A percentile compares a stretch with the other conserved stretches of the same genome.
phyloP scores from a whole-genome alignment of 306 rosid genomes.

The Pterocarpus macrocarpus region DNA sequence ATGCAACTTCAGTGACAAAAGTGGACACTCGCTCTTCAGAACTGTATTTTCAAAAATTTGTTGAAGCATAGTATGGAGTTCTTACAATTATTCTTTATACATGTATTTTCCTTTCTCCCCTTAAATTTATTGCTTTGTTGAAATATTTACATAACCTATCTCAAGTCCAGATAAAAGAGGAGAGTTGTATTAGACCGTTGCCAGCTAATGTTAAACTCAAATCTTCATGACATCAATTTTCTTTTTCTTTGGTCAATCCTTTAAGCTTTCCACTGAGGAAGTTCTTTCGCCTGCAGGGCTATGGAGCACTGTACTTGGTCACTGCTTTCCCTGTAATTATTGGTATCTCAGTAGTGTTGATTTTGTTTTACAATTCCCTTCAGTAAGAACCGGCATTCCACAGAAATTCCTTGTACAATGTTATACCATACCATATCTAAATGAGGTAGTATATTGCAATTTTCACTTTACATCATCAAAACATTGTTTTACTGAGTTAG shows the following conservation, averaged over 20 bases:
- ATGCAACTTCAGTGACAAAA: no score
- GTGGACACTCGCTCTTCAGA: no score
- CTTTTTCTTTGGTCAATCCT: neutral
- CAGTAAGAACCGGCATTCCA: slow-evolving; percentile 59
- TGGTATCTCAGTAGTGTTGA: slow-evolving; percentile 89
- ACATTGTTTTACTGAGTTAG: neutral
- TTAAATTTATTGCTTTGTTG: neutral
- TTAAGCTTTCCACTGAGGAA: slow-evolving; percentile 48
- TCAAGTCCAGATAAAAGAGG: neutral
- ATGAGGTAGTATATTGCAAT: slow-evolving; percentile 40
- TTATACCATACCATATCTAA: slow-evolving; percentile 33
- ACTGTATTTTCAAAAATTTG: neutral
- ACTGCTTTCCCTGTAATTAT: slow-evolving; percentile 92
- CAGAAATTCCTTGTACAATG: slow-evolving; percentile 44
- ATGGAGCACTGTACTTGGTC: slow-evolving; percentile 92
- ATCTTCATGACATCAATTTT: neutral
- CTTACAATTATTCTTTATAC: neutral
- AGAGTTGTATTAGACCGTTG: neutral
- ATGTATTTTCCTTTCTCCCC: neutral
- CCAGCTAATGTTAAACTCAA: neutral
- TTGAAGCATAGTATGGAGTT: slow-evolving; percentile 29
- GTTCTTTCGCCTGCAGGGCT: slow-evolving; percentile 77
- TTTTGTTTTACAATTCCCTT: slow-evolving; percentile 90
- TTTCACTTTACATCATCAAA: slow-evolving; percentile 25
- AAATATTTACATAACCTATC: neutral